Evolutionary conservation across 805 yeast species (phyloP).

Genomic region (Metschnikowia colocasiae): DNA sequence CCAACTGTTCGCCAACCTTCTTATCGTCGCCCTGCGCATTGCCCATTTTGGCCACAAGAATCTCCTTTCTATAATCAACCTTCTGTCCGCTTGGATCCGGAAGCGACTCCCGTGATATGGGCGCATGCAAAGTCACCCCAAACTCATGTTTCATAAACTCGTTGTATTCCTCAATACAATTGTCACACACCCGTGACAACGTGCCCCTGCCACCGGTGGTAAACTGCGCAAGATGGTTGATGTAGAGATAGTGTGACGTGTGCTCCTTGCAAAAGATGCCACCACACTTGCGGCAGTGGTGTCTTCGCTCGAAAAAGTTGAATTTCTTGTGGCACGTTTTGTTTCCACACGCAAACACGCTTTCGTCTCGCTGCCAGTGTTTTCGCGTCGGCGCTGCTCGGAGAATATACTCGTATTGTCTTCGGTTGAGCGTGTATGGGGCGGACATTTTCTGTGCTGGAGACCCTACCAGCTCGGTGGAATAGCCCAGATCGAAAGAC

Average conservation of each 20-base stretch:
- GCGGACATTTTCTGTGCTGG: conserved; percentile 11
- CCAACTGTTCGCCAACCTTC: conserved; percentile 25
- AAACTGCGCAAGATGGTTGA: conserved; percentile 57
- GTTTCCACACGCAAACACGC: conserved; percentile 58
- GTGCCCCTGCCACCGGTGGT: conserved; percentile 66
- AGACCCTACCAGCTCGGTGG: conserved; percentile 25
- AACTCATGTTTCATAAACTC: conserved; percentile 42
- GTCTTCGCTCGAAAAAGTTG: conserved; percentile 74
- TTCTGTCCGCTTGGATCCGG: conserved; percentile 5
- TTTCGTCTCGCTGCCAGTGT: conserved; percentile 75
- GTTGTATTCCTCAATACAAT: conserved; percentile 61
- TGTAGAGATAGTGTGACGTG: conserved; percentile 52
- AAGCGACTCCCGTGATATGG: conserved; percentile 10
- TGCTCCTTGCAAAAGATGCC: conserved; percentile 74
- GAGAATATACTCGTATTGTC: conserved; percentile 27
- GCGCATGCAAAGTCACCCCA: conserved; percentile 24
- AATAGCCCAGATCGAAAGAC: conserved; percentile 31
- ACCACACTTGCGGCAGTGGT: conserved; percentile 85
- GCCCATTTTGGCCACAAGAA: conserved; percentile 7
- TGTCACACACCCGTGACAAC: conserved; percentile 65
- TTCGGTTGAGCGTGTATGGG: conserved; percentile 15
- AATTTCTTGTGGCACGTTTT: conserved; percentile 57
- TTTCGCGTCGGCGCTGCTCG: conserved; percentile 49
- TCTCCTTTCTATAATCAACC: conserved; percentile 11
- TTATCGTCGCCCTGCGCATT: conserved; percentile 4